Conservation (phyloP, 495 filamentous ascomycete genomes). For the Lentithecium fluviatile region DNA sequence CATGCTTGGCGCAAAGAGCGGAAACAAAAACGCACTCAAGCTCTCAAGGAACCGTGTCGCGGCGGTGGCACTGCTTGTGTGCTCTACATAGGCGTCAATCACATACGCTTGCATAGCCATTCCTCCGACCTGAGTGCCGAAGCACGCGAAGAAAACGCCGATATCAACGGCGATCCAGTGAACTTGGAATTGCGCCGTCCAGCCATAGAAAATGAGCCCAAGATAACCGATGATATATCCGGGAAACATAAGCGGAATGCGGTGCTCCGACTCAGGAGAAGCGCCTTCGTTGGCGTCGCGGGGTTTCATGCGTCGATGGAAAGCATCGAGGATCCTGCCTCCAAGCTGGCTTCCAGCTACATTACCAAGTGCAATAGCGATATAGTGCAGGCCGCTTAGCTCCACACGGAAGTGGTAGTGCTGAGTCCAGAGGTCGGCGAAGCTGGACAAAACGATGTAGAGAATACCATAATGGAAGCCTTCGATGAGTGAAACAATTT, state of each 20-base stretch:
- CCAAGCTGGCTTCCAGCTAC: constrained; percentile 22
- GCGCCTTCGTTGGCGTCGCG: neutral
- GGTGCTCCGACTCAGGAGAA: constrained; percentile 35
- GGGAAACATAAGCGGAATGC: constrained; percentile 40
- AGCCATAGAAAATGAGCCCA: constrained; percentile 45
- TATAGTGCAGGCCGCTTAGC: constrained; percentile 33
- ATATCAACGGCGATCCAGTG: constrained; percentile 46
- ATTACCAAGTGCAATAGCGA: constrained; percentile 26
- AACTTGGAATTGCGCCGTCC: constrained; percentile 40
- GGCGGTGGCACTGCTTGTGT: constrained; percentile 40
- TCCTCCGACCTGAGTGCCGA: constrained; percentile 30
- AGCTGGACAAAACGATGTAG: constrained; percentile 44
- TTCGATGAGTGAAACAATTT: constrained; percentile 31
- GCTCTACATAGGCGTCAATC: constrained; percentile 42
- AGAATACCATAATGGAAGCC: constrained; percentile 43
- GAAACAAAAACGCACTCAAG: constrained; percentile 25
- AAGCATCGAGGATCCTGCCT: constrained; percentile 24
- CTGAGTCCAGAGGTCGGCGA: constrained; percentile 27
- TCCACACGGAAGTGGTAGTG: constrained; percentile 21
- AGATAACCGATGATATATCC: constrained; percentile 30
- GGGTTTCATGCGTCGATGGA: constrained; percentile 11
- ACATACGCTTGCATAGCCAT: constrained; percentile 43
- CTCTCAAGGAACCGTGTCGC: constrained; percentile 39
- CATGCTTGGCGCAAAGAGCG: constrained; percentile 25
- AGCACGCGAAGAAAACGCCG: constrained; percentile 36